Evolutionary conservation across 108 stramenopile genomes (phyloP).

Genomic region (Cyclotella atomus): DNA sequence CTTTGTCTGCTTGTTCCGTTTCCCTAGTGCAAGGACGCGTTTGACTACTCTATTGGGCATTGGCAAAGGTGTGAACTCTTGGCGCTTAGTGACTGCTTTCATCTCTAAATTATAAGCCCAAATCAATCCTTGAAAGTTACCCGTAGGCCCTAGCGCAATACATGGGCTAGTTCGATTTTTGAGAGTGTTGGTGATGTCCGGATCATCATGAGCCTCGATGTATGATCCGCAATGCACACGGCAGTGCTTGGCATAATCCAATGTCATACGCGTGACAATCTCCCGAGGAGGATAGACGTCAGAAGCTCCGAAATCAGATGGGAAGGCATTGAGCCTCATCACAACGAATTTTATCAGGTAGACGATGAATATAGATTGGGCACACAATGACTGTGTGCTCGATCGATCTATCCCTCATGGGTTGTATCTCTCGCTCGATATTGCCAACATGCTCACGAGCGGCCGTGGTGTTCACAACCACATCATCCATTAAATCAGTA

Average conservation of each 20-base stretch:
- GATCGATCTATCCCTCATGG: background rate
- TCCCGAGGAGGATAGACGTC: background rate
- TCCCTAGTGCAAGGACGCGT: conserved; percentile 23
- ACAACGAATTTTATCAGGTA: background rate
- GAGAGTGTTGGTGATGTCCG: conserved; percentile 13
- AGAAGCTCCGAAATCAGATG: background rate
- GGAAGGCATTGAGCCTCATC: conserved; percentile 1
- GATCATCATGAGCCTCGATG: conserved; percentile 30
- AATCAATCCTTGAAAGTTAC: conserved; percentile 35
- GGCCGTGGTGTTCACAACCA: conserved; percentile 2
- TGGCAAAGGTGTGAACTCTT: conserved; percentile 15
- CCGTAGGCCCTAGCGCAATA: conserved; percentile 13
- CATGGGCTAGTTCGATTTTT: background rate
- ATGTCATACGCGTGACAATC: no score
- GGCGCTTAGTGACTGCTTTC: conserved; percentile 6
- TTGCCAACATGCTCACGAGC: background rate
- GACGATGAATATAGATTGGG: background rate
- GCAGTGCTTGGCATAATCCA: conserved; percentile 31
- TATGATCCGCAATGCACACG: conserved; percentile 25
- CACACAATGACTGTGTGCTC: background rate
- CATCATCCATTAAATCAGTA: background rate
- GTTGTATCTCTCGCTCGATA: background rate
- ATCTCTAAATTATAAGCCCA: conserved; percentile 25
- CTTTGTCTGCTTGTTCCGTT: background rate
- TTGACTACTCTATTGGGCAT: conserved; percentile 32